A percentile compares a stretch with the other conserved stretches of the same genome.
These are phyloP conservation scores for Termitomyces sp. DNA, from an alignment of 768 basidiomycete species.

Conservation along the genomic window DNA sequence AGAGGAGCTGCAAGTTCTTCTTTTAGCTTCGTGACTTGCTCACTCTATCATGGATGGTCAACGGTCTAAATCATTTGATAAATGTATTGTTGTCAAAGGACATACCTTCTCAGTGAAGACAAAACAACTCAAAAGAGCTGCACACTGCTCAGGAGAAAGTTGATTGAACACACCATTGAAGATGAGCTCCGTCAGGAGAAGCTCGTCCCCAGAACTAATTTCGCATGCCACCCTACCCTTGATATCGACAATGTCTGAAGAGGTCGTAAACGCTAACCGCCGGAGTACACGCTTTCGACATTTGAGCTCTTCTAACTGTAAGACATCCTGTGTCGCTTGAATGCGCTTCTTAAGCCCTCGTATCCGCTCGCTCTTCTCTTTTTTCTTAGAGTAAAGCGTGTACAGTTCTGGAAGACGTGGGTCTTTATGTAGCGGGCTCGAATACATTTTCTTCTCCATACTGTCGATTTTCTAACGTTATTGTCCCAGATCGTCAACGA, in stretches of 20 bases:
- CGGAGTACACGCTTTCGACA: conserved; percentile 91
- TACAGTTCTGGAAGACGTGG: conserved; percentile 77
- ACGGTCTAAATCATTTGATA: not conserved
- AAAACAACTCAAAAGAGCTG: conserved; percentile 93
- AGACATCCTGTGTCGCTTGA: conserved; percentile 82
- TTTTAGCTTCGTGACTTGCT: conserved; percentile 78
- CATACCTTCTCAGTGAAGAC: conserved; percentile 93
- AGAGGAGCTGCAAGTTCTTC: conserved; percentile 93
- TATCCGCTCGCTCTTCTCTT: conserved; percentile 60
- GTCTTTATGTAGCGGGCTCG: conserved; percentile 74
- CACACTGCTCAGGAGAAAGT: conserved; percentile 85
- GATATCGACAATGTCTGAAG: conserved; percentile 92
- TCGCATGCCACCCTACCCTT: conserved; percentile 99
- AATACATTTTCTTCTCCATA: conserved; percentile 82
- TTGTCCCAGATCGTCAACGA: not conserved
- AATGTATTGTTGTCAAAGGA: not conserved
- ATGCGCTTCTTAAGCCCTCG: conserved; percentile 81
- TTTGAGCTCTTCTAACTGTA: conserved; percentile 96
- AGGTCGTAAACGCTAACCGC: conserved; percentile 83
- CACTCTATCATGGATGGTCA: conserved; percentile 47
- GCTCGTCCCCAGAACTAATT: conserved; percentile 95
- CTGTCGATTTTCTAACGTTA: conserved; percentile 75
- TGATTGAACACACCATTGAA: conserved; percentile 97
- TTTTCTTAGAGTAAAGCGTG: conserved; percentile 73
- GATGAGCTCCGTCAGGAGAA: conserved; percentile 92